Conservation (phyloP, 176 grass and related monocot genomes). For the barley (Hordeum vulgare) region MorexV3_pseudomolecules_assembly NC_058523.1:300785903-300786402, state of each 20-base stretch:
- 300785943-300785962: not conserved
- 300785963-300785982: conserved; percentile 8
- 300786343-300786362: not conserved
- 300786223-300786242: conserved; percentile 4
- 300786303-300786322: not conserved
- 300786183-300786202: conserved; percentile 7
- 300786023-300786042: not conserved
- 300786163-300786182: not conserved
- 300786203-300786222: not conserved
- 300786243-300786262: not conserved
- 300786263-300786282: not conserved
- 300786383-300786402: too few species aligned
- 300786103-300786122: conserved; percentile 74
- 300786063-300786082: conserved; percentile 56
- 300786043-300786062: conserved; percentile 44
- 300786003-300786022: not conserved
- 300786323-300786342: not conserved
- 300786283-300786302: not conserved
- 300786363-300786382: not conserved
- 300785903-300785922: conserved; percentile 35
- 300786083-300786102: conserved; percentile 96
- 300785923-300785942: conserved; percentile 51
- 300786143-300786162: not conserved
- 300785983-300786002: not conserved
- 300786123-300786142: conserved; percentile 4